Base-by-base conservation (phyloP, 192 early-diverging fungal genomes). In the Gryganskiella cystojenkinii region DNA sequence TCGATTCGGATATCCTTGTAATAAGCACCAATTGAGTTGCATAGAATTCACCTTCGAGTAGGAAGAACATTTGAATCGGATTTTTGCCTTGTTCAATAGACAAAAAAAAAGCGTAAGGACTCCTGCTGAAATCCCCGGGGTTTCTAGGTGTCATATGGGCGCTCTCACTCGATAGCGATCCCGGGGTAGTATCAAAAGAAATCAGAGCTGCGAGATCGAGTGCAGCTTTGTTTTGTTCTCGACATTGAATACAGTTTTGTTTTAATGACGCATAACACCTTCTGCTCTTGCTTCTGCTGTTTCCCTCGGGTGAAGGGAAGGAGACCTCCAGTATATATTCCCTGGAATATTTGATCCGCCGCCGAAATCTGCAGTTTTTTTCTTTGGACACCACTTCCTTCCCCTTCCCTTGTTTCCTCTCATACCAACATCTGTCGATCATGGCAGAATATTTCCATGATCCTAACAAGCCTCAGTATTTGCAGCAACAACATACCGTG, bases 311-410 rank as follows among this genome's bases (percentile, higher is more conserved):
- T 53, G 27, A 27, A 24, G 51, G 7, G 51, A 53, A 11, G 25
- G 51, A 13, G 51, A 22, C 17, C 27, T 30, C 4, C 28, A 19
- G 34, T 35, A 34, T 19, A 15, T 56, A 56, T 56, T 56, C 54
- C 40, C 35, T 58, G 56, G 37, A 20, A 42, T 58, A 58, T 44
- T 58, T 53, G 37, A 8, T 43, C 37, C 56, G 56, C 37, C 56
- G 37, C 42, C 56, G 22, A 58, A 37, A 58, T 58, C 20, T 58
- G 33, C 56, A 57, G 40, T 31, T 57, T 57, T 3, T 34, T 57
- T 35, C 35, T 58, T 58, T 58, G 20, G 56, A 58, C 37, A 37
- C 56, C n/a, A n/a, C n/a, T n/a, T n/a, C n/a, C n/a, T n/a, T n/a
- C n/a, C n/a, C n/a, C n/a, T n/a, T n/a, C n/a, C n/a, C n/a, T n/a